Evolutionary conservation across 208 protist species (phyloP).

Genomic region (Strigomonas galati): DNA sequence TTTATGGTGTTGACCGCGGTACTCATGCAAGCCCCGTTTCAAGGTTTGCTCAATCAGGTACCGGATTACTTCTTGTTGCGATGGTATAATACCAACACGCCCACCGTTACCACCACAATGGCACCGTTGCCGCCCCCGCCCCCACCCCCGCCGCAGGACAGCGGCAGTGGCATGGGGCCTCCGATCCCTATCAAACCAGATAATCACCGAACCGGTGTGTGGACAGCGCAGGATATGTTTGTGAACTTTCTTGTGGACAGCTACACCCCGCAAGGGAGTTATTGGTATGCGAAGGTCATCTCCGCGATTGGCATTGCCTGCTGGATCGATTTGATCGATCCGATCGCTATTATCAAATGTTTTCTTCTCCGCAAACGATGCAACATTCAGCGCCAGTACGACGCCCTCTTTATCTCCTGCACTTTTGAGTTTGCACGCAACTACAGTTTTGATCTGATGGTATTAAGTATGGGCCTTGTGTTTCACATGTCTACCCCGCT

Average conservation of each 20-base stretch:
- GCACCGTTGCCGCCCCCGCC: neutral
- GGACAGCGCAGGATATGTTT: slow-evolving; percentile 13
- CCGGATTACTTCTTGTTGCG: slow-evolving; percentile 31
- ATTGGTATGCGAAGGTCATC: slow-evolving; percentile 84
- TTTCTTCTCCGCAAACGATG: slow-evolving; percentile 41
- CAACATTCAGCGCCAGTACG: slow-evolving; percentile 72
- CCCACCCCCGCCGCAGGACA: neutral
- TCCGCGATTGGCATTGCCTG: slow-evolving; percentile 47
- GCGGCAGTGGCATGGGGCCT: no score
- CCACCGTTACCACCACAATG: neutral
- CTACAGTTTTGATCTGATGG: slow-evolving; percentile 73
- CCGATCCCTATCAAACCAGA: neutral
- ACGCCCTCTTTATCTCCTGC: slow-evolving; percentile 53
- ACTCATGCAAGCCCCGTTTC: slow-evolving; percentile 79
- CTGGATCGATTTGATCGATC: slow-evolving; percentile 68
- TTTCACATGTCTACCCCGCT: slow-evolving; percentile 85
- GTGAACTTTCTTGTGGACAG: slow-evolving; percentile 65
- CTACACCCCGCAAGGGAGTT: slow-evolving; percentile 63
- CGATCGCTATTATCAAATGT: slow-evolving; percentile 39
- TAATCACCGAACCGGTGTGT: neutral
- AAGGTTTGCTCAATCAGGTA: slow-evolving; percentile 57
- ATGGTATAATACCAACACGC: slow-evolving; percentile 26
- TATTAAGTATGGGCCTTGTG: slow-evolving; percentile 75
- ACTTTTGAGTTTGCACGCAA: slow-evolving; percentile 47
- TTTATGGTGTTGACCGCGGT: slow-evolving; percentile 88